phyloP scores from a whole-genome alignment of 805 yeast species.

The Martiniozyma abietophila region DNA sequence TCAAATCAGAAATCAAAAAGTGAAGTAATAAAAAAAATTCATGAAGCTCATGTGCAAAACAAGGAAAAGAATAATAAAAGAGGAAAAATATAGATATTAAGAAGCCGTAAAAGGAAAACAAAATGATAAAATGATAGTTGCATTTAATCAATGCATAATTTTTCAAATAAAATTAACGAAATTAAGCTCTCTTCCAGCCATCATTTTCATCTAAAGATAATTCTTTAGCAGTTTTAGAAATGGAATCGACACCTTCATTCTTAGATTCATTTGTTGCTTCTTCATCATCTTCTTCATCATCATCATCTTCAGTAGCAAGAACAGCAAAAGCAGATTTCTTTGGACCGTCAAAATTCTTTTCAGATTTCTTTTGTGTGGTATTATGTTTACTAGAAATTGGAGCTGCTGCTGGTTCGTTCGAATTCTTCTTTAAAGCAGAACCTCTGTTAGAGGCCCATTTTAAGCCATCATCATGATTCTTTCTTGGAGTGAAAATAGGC shows the following conservation, averaged over 20 bases:
- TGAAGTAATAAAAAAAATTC: too few species aligned
- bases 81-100: too few species aligned
- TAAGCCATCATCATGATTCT: constrained; percentile 34
- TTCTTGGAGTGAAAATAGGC: constrained; percentile 18
- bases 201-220: constrained; percentile 30
- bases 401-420: constrained; percentile 23
- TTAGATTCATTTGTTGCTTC: constrained; percentile 27
- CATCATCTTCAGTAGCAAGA: constrained; percentile 41
- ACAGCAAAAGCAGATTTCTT: constrained; percentile 42
- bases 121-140: not conserved
- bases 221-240: constrained; percentile 29
- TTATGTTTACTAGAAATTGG: constrained; percentile 19
- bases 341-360: constrained; percentile 21
- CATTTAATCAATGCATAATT: too few species aligned
- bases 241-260: constrained; percentile 17
- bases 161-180: too few species aligned
- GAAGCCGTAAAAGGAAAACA: constrained; percentile 1
- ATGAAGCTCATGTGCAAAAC: too few species aligned
- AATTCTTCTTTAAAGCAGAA: too few species aligned
- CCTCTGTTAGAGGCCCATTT: constrained; percentile 40
- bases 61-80: too few species aligned
- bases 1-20: too few species aligned
- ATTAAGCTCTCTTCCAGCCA: too few species aligned
- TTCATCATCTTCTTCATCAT: constrained; percentile 32
- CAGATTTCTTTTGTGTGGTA: constrained; percentile 10